These are phyloP conservation scores for Scenedesmus sp. DNA, from an alignment of 163 green algal species.

Conservation along the genomic window DNA sequence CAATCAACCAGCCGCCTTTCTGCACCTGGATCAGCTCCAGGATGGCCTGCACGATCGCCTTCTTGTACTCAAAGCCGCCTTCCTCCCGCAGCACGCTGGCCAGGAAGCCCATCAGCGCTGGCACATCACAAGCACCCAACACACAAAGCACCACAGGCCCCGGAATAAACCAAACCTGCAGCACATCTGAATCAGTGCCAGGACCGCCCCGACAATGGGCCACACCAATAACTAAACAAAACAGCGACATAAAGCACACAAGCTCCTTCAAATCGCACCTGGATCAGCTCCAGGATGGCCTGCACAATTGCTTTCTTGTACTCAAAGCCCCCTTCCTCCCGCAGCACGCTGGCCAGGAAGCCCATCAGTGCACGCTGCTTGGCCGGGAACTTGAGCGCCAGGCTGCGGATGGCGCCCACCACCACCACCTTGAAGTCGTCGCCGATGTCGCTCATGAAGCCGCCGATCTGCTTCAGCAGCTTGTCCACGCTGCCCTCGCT, in stretches of 20 bases:
- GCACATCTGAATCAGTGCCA: no score
- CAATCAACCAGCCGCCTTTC: no score
- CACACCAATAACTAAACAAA: no score
- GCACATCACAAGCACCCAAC: no score
- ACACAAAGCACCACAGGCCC: no score
- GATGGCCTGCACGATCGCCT: constrained; percentile 93
- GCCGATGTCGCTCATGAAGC: constrained; percentile 98
- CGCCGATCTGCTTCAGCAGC: constrained; percentile 98
- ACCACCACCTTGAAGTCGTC: constrained; percentile 99
- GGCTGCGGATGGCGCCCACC: constrained; percentile 94
- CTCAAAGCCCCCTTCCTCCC: constrained; percentile 98
- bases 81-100: constrained; percentile 96
- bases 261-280: constrained; percentile 56
- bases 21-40: constrained; percentile 84
- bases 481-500: constrained; percentile 96
- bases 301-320: constrained; percentile 98
- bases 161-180: no score
- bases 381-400: constrained; percentile 98
- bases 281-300: constrained; percentile 89
- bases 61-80: constrained; percentile 99
- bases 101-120: constrained; percentile 96
- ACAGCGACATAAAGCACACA: no score
- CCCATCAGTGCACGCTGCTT: constrained; percentile 98
- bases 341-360: constrained; percentile 95
- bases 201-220: no score